Base-by-base conservation (phyloP, 2,329 filamentous ascomycete genomes). In the Clonostachys sp. region DNA sequence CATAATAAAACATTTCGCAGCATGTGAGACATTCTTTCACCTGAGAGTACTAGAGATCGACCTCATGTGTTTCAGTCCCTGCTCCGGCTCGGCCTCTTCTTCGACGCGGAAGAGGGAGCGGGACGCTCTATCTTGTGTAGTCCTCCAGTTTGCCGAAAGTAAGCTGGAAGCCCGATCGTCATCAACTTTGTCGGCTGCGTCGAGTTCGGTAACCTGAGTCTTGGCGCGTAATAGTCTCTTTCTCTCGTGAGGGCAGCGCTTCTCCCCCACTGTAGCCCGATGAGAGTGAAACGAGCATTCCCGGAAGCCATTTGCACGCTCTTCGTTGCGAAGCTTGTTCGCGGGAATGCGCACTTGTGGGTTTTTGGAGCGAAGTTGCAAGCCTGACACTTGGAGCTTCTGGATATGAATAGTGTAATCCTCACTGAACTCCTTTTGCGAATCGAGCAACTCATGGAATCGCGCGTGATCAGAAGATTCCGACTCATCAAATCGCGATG, bases 211-310 rank as follows among this genome's bases (percentile, higher is more conserved):
- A 30, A 30, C 9, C 9, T 30, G 24, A 30, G 24, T 30, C 24
- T 30, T 18, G 17, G 36, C 36, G 12, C 36, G 36, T 12, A 39
- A 30, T 18, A 43, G 24, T 8, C 47, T 35, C 34, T 46, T 49
- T n/a, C 47, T 24, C 47, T 57, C 57, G 53, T 80, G 72, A 13
- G 77, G 78, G 50, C 79, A 83, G n/a, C 62, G 63, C 6, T 70
- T 70, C 60, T 83, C 72, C 17, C 77, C 78, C 34, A 80, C 75
- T 8, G 67, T 62, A 5, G 75, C 71, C 17, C 79, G 70, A 55
- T 83, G 79, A 36, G 74, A 79, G 59, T 83, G 79, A 55, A 83
- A 83, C 12, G 77, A 79, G 59, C 79, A 83, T 60, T 79, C 75
- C 20, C 79, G 70, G 59, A 81, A 83, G n/a, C 78, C 79, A 55